Conservation (phyloP, 345 rosid genomes). For the Bruguiera gymnorhiza region DNA sequence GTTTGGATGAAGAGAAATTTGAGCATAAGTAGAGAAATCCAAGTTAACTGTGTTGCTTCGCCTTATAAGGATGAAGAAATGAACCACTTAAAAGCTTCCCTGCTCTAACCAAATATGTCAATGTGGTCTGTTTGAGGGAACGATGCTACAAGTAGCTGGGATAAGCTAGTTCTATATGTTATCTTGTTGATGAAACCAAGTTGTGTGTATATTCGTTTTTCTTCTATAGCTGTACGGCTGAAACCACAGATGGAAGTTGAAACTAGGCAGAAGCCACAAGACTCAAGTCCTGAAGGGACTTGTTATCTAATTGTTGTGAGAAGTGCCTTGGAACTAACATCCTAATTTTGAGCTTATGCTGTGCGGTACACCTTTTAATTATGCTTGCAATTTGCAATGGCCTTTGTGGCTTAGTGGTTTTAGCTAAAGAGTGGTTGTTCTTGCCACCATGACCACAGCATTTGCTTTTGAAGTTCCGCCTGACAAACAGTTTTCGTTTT, state of each 20-base stretch:
- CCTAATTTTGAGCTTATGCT: background rate
- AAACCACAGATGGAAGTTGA: slow-evolving; percentile 27
- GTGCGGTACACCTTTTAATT: background rate
- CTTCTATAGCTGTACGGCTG: background rate
- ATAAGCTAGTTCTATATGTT: background rate
- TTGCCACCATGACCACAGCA: background rate
- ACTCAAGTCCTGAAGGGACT: slow-evolving; percentile 24
- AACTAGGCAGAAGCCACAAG: slow-evolving; percentile 12
- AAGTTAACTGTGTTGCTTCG: too few relatives aligned
- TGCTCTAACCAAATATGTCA: too few relatives aligned
- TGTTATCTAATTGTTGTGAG: background rate
- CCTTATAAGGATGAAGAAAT: too few relatives aligned
- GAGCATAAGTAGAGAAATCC: too few relatives aligned
- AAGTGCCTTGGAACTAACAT: too few relatives aligned
- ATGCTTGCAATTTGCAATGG: background rate
- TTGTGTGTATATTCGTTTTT: background rate
- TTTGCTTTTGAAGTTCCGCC: slow-evolving; percentile 2
- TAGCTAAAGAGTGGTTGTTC: background rate
- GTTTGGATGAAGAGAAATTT: too few relatives aligned
- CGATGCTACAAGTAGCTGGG: background rate
- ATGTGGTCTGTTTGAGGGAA: background rate
- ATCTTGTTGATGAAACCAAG: background rate
- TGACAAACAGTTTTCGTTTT: slow-evolving; percentile 2
- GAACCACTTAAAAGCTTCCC: too few relatives aligned
- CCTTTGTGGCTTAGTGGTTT: background rate